Evolutionary conservation across 2,329 filamentous ascomycete species (phyloP), one percentile per base, ranked within the genome.

Genomic region (Clarireedia homoeocarpa): DNA sequence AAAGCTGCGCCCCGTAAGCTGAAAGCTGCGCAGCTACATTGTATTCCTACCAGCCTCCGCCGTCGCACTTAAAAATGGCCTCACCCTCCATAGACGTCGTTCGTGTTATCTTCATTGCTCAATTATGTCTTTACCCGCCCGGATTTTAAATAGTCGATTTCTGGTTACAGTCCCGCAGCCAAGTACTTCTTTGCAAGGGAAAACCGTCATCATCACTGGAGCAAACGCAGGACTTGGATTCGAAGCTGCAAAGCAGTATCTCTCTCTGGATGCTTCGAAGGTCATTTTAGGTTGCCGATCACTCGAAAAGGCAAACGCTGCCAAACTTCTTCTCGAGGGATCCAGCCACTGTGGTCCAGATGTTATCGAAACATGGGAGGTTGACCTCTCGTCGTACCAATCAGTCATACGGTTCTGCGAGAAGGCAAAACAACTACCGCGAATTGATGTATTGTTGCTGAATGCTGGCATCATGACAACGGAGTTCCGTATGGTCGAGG

Each of bases 211-310:
- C 38, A 67, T 81, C 15, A 79, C 77, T 0, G 78, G 78, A 1
- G 66, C 71, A 17, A 81, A 78, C 57, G 65, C 62, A 0, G 78
- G 79, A 0, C 66, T 81, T 0, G 78, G 78, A 0, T 68, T 75
- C 15, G 74, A 76, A 56, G 65, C 72, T 1, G 67, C 71, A 12
- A 63, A 66, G 0, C 72, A 75, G 36, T 67, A 79, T 44, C 58
- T 58, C 9, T 51, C 57, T 10, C 55, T 63, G 2, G 53, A 56
- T 1, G 62, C 62, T 1, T 26, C 51, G 4, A 62, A 67, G 75
- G 6, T 65, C 61, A 64, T 65, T 17, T 50, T 64, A 10, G 61
- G 40, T 10, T 59, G 57, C 47, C 61, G 63, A 30, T 57, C 39
- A 5, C 39, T 51, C 9, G 53, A 56, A 15, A 62, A 61, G 39